Evolutionary conservation across 2,329 filamentous ascomycete species (phyloP).

Genomic region (Thielaviopsis populi): DNA sequence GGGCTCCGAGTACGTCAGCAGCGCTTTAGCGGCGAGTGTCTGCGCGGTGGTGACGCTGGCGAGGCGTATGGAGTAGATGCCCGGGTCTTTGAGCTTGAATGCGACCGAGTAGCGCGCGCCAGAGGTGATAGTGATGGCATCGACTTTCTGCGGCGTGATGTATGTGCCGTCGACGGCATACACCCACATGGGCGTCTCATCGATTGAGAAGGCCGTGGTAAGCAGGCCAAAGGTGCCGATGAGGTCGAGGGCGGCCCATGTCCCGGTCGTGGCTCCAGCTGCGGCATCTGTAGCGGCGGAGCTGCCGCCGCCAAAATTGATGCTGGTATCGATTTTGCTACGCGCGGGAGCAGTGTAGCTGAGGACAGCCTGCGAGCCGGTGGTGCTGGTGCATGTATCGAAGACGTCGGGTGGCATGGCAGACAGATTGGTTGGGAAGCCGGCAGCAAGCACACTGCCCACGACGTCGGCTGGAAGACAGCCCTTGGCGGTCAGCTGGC

Average conservation of each 20-base stretch:
- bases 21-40: conserved; percentile 38
- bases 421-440: conserved; percentile 13
- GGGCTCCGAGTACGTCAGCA: conserved; percentile 27
- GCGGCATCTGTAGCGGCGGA: background rate
- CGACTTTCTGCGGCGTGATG: conserved; percentile 35
- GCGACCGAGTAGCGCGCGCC: conserved; percentile 40
- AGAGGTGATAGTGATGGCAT: conserved; percentile 33
- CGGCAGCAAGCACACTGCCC: conserved; percentile 9
- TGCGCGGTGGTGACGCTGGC: conserved; percentile 36
- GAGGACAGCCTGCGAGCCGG: conserved; percentile 28
- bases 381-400: conserved; percentile 32
- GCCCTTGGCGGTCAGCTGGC: conserved; percentile 30
- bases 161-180: conserved; percentile 41
- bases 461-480: conserved; percentile 19
- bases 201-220: conserved; percentile 32
- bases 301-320: background rate
- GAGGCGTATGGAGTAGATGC: conserved; percentile 40
- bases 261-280: conserved; percentile 18
- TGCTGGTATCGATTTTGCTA: background rate
- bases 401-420: conserved; percentile 31
- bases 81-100: conserved; percentile 31
- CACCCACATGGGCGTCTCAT: conserved; percentile 38
- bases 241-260: conserved; percentile 41
- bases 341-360: conserved; percentile 25
- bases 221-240: conserved; percentile 36